These are phyloP conservation scores for Penicillium occitanis DNA, from an alignment of 2,329 filamentous ascomycete genomes.

Conservation along the genomic window DNA sequence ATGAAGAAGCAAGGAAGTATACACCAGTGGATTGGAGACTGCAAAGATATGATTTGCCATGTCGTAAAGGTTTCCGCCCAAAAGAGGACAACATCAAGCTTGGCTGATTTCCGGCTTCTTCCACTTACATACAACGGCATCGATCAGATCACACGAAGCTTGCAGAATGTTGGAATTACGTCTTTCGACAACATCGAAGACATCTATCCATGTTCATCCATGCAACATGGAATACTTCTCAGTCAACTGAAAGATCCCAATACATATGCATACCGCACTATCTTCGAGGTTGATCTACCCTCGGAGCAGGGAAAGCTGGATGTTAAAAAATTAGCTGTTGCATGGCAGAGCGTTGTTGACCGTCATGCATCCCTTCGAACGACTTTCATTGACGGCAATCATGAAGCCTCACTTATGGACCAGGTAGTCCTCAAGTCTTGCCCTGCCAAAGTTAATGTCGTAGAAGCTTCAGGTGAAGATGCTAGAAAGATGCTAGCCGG, in stretches of 20 bases:
- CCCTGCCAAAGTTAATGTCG: not conserved
- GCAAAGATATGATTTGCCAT: constrained; percentile 15
- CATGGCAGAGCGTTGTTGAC: constrained; percentile 25
- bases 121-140: constrained; percentile 19
- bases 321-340: constrained; percentile 20
- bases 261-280: constrained; percentile 23
- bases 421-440: constrained; percentile 21
- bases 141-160: constrained; percentile 12
- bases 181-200: constrained; percentile 27
- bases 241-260: constrained; percentile 27
- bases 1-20: constrained; percentile 20
- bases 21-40: constrained; percentile 20
- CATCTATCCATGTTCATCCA: constrained; percentile 28
- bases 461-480: not conserved
- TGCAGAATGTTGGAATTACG: constrained; percentile 13
- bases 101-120: constrained; percentile 29
- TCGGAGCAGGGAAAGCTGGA: constrained; percentile 18
- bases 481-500: constrained; percentile 3
- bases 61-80: not conserved
- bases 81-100: constrained; percentile 4
- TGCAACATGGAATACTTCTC: constrained; percentile 30
- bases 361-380: constrained; percentile 24
- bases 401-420: constrained; percentile 21
- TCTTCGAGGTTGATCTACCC: constrained; percentile 23
- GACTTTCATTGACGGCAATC: constrained; percentile 21